Evolutionary conservation across 306 rosid species (phyloP), one percentile per base, ranked within the genome.

Genomic region (Citrullus colocynthis): DNA sequence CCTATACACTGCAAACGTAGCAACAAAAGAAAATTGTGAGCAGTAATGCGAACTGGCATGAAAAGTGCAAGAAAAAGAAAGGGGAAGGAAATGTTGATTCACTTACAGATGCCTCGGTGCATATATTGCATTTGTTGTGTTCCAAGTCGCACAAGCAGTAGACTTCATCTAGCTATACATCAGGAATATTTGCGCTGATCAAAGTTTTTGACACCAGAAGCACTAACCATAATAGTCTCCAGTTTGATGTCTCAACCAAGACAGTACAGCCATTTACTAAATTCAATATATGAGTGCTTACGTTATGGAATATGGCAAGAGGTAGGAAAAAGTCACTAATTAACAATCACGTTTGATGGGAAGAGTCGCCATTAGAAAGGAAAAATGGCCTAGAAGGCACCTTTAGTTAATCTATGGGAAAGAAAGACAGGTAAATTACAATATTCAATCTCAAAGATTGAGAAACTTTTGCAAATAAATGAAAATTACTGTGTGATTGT

Each of bases 401-500:
- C 60, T 48, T 73, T 49, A 73, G 61, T 49, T 30, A 52, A 73
- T 49, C 45, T 52, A 51, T 30, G 24, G 77, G 28, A 51, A 73
- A 17, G 28, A 73, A 17, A 17, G 45, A 49, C 60, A 17, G 62
- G 62, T 51, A 73, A 52, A 32, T 73, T 73, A 49, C 60, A 49
- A 52, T 51, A 16, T 73, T 73, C 77, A 30, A 30, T 71, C 76
- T 21, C 55, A 71, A 51, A 18, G 57, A 73, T 51, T 52, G 61
- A 54, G 62, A 48, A 71, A 56, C 74, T 88, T 85, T 34, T 73
- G 80, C 37, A 59, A 32, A 85, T 79, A 78, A 84, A 30, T 58
- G 84, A 82, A 83, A 88, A 85, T 69, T 83, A 85, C 82, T 88
- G 89, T 83, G 81, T 86, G 81, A 75, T 87, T 87, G 83, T 82